These are phyloP conservation scores for Parachaetomium inaequale DNA, from an alignment of 495 filamentous ascomycete genomes.

Conservation along the genomic window DNA sequence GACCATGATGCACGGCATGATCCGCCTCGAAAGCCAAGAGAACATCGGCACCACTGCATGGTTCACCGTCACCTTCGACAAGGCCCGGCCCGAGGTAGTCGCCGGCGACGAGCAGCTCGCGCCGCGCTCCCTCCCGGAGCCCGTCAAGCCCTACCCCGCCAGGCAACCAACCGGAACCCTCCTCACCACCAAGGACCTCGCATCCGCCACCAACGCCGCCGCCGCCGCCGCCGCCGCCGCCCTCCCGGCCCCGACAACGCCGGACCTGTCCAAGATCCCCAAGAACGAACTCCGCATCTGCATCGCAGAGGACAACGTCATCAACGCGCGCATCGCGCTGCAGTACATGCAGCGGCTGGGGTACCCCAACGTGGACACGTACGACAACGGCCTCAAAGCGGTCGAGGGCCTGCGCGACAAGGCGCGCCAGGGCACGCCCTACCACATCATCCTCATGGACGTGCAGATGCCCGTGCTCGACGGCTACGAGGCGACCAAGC, in stretches of 20 bases:
- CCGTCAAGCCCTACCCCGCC: constrained; percentile 11
- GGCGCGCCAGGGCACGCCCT: constrained; percentile 64
- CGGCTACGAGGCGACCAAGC: constrained; percentile 86
- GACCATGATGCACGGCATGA: constrained; percentile 80
- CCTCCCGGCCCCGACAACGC: constrained; percentile 44
- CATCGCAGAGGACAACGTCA: constrained; percentile 88
- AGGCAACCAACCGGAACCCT: constrained; percentile 6
- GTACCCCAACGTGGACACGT: constrained; percentile 73
- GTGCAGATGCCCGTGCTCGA: constrained; percentile 93
- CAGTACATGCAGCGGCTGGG: constrained; percentile 82
- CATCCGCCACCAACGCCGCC: background rate
- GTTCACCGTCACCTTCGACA: constrained; percentile 79
- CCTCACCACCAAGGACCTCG: background rate
- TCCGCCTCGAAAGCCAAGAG: constrained; percentile 73
- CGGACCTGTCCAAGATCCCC: constrained; percentile 63
- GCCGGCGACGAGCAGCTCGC: constrained; percentile 49
- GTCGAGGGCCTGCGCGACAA: constrained; percentile 77
- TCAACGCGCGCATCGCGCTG: constrained; percentile 88
- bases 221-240: background rate
- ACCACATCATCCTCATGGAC: constrained; percentile 86
- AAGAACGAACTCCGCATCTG: constrained; percentile 77
- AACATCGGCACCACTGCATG: constrained; percentile 79
- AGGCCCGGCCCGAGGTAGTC: constrained; percentile 56
- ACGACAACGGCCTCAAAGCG: constrained; percentile 78
- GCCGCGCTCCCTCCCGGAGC: background rate